phyloP scores from a whole-genome alignment of 2,329 filamentous ascomycete species.

The Alternaria conjuncta region DNA sequence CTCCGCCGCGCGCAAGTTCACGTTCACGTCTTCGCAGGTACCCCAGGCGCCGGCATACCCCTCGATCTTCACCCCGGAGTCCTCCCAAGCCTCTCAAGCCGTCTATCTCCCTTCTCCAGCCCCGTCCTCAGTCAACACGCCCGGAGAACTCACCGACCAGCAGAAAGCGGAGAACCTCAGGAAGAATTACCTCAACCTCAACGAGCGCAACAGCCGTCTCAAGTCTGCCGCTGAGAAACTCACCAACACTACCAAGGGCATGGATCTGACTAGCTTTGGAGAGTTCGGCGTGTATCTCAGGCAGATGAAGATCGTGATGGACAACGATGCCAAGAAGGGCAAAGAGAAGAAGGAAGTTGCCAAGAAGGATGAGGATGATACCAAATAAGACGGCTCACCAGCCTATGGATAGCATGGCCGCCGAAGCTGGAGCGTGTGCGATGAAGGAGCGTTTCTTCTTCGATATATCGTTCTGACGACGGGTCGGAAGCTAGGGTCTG shows the following conservation, averaged over 20 bases:
- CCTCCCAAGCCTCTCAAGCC: not conserved
- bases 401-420: not conserved
- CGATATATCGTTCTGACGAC: not conserved
- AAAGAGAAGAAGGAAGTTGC: not conserved
- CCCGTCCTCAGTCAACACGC: not conserved
- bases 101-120: conserved; percentile 1
- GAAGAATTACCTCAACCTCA: conserved; percentile 26
- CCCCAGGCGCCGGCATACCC: not conserved
- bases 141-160: not conserved
- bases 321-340: conserved; percentile 8
- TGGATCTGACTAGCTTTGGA: conserved; percentile 29
- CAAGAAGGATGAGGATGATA: not conserved
- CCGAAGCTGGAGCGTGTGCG: not conserved
- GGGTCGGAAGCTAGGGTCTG: not conserved
- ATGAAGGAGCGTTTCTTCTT: not conserved
- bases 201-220: conserved; percentile 25
- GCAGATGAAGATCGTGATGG: conserved; percentile 17
- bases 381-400: not conserved
- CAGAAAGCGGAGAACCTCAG: conserved; percentile 27
- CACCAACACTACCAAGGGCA: conserved; percentile 7
- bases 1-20: not conserved
- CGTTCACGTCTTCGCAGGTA: not conserved
- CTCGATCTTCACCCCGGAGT: not conserved
- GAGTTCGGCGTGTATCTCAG: conserved; percentile 31
- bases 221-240: conserved; percentile 14